Evolutionary conservation across 2,329 filamentous ascomycete genomes (phyloP).

Genomic region (Alternaria tenuissima): DNA sequence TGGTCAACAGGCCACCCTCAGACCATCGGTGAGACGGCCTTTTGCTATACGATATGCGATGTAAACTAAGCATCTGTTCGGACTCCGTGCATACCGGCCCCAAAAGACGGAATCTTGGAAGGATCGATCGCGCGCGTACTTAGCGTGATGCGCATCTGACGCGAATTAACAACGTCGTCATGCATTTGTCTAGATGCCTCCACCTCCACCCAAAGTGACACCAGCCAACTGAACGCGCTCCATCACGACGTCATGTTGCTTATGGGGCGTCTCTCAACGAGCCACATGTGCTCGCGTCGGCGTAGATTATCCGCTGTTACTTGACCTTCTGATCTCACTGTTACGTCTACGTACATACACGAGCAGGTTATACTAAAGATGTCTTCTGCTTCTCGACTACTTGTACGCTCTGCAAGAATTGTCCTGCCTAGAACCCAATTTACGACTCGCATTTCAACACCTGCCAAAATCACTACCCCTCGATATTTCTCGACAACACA

Average conservation of each 20-base stretch:
- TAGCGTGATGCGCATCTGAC: constrained; percentile 25
- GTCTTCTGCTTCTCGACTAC: constrained; percentile 22
- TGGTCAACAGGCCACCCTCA: neutral
- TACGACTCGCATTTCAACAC: neutral
- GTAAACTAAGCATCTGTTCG: neutral
- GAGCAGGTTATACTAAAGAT: constrained; percentile 16
- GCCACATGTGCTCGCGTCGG: constrained; percentile 9
- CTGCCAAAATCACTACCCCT: neutral
- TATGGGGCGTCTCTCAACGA: constrained; percentile 7
- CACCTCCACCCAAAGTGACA: constrained; percentile 21
- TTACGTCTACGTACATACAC: constrained; percentile 24
- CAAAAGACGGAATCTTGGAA: constrained; percentile 2
- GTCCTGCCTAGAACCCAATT: constrained; percentile 11
- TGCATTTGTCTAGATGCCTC: constrained; percentile 29
- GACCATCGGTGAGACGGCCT: neutral
- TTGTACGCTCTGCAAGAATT: constrained; percentile 23
- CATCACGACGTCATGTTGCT: constrained; percentile 32
- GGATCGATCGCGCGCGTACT: constrained; percentile 13
- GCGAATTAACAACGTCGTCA: constrained; percentile 32
- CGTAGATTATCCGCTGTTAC: constrained; percentile 7
- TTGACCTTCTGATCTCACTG: constrained; percentile 29
- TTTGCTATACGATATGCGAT: neutral
- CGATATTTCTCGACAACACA: constrained; percentile 30
- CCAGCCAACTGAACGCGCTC: constrained; percentile 16
- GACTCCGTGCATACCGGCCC: constrained; percentile 9